Percentiles rank a stretch among this genome's conserved stretches.
Evolutionary conservation across 2,329 filamentous ascomycete genomes (phyloP).

Genomic region (Aspergillus ustus): DNA sequence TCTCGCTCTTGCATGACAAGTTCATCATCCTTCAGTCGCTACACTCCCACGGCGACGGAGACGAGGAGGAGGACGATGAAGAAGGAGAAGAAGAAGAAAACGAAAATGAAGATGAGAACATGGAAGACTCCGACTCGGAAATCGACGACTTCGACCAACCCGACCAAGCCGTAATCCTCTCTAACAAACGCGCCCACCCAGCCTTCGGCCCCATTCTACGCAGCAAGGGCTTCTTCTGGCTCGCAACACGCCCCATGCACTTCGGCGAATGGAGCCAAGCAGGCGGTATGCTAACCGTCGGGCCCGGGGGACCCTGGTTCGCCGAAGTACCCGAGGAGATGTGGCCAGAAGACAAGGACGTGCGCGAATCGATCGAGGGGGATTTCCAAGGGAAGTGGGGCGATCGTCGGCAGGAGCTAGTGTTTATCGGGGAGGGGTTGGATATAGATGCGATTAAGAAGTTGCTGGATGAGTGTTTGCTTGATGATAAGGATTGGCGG

Average conservation of each 20-base stretch:
- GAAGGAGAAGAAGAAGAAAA: slow-evolving; percentile 13
- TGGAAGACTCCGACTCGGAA: slow-evolving; percentile 31
- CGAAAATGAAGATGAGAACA: slow-evolving; percentile 32
- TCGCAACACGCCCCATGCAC: slow-evolving; percentile 46
- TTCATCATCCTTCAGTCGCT: slow-evolving; percentile 47
- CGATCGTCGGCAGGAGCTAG: slow-evolving; percentile 72
- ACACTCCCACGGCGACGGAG: slow-evolving; percentile 26
- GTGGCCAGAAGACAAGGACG: slow-evolving; percentile 56
- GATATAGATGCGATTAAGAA: slow-evolving; percentile 57
- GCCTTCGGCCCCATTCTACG: slow-evolving; percentile 46
- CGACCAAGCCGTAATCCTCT: slow-evolving; percentile 38
- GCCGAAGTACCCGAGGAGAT: slow-evolving; percentile 60
- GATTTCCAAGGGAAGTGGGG: slow-evolving; percentile 64
- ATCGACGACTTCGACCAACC: slow-evolving; percentile 38
- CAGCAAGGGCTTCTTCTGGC: slow-evolving; percentile 53
- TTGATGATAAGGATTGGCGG: slow-evolving; percentile 64
- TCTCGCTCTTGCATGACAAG: slow-evolving; percentile 49
- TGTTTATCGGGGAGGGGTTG: slow-evolving; percentile 73
- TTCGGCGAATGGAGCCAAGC: slow-evolving; percentile 53
- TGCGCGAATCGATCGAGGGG: slow-evolving; percentile 52
- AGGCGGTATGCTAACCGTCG: slow-evolving; percentile 49
- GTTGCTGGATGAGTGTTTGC: slow-evolving; percentile 63
- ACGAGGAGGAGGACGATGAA: slow-evolving; percentile 31
- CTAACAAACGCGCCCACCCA: slow-evolving; percentile 45
- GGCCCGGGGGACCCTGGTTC: slow-evolving; percentile 58